Conservation (phyloP, 192 early-diverging fungal species). For the Coemansia sp. region DNA sequence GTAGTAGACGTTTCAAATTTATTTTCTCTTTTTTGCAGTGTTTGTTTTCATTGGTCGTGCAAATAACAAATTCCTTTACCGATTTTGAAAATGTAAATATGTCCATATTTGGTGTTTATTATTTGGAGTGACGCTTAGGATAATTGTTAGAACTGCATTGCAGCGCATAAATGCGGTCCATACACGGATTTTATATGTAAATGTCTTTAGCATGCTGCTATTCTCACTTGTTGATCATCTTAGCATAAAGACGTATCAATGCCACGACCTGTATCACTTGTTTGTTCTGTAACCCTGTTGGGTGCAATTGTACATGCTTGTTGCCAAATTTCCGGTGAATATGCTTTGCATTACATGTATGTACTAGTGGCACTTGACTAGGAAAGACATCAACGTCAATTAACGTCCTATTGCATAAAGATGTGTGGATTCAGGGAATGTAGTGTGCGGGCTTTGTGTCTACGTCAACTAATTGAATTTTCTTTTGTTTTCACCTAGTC, state of each 20-base stretch:
- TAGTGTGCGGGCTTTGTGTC: neutral
- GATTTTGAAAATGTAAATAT: conserved; percentile 5
- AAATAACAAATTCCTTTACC: neutral
- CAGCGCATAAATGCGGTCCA: neutral
- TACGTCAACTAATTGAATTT: neutral
- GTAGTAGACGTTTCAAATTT: neutral
- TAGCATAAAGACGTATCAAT: neutral
- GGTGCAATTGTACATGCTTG: neutral
- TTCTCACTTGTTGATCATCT: neutral
- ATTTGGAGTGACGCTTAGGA: neutral
- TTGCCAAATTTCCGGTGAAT: neutral
- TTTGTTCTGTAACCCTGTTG: neutral
- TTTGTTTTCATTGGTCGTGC: neutral
- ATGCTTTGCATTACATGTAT: neutral
- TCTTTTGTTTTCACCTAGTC: neutral
- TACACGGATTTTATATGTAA: neutral
- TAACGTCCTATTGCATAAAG: neutral
- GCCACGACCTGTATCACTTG: neutral
- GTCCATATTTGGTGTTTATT: conserved; percentile 6
- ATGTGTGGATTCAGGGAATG: neutral
- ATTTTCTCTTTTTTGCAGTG: neutral
- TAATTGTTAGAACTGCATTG: neutral
- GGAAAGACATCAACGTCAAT: conserved; percentile 2
- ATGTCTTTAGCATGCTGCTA: neutral
- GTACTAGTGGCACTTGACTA: neutral